Evolutionary conservation across 352 stramenopile genomes (phyloP), one percentile per base, ranked within the genome.

Genomic region (Phytophthora quininea): DNA sequence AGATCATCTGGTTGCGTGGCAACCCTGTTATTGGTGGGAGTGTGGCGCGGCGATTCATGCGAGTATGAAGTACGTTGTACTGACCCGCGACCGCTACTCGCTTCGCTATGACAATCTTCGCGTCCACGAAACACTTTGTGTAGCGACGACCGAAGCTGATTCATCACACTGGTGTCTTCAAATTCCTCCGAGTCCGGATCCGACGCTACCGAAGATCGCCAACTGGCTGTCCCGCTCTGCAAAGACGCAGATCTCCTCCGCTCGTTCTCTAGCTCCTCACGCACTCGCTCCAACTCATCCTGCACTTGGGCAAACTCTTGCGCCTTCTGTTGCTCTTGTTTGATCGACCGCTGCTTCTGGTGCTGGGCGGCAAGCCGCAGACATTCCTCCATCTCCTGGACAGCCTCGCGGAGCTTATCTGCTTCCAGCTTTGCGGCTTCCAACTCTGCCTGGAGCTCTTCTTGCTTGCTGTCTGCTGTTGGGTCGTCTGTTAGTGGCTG

Each of bases 381-480:
- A 1, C 66, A 73, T 32, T 74, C 64, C 51, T 93, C 82, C 82
- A 91, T 93, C 27, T 86, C 73, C 45, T 86, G 71, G 2, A 91
- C 77, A 2, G 82, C 75, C 11, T 63, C 64, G 46, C 82, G 85
- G 12, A 93, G 54, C 27, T 76, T 73, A n/a, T 89, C 80, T 9
- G 85, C 79, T 71, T 93, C 85, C 14, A 72, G 68, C 15, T 79
- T 75, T 6, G 83, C 82, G 19, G 57, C 58, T 50, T 91, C 85
- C 9, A 93, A 49, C 42, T 93, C 85, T 0, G 58, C 61, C 35
- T 89, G 82, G 12, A 93, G 61, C 33, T 79, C 57, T 19, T 82
- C 73, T 29, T 86, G 81, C 11, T 73, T 81, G 1, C 61, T 67
- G 35, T 93, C 82, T 32, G 64, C 66, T 14, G 51, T 77, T 1